Conservation (phyloP, 2,329 filamentous ascomycete genomes). For the Neonectria hederae region DNA sequence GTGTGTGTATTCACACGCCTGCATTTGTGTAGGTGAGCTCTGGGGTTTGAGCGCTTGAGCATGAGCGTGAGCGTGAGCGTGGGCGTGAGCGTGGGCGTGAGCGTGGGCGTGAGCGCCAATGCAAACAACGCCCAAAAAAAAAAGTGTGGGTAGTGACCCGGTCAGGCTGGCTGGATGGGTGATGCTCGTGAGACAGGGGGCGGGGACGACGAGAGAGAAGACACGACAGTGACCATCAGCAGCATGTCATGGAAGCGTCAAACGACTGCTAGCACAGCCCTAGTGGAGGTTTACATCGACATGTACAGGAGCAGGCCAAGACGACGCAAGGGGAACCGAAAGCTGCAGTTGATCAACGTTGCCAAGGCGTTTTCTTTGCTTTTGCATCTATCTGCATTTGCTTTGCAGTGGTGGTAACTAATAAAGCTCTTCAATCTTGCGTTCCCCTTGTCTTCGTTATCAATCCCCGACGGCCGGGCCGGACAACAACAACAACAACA, state of each 20-base stretch:
- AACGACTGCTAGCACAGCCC: background rate
- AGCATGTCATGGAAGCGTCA: background rate
- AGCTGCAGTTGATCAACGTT: background rate
- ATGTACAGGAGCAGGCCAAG: background rate
- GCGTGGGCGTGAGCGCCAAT: background rate
- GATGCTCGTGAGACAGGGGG: background rate
- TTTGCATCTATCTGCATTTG: background rate
- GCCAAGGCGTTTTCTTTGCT: background rate
- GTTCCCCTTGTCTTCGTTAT: background rate
- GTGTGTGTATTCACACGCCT: too few relatives aligned
- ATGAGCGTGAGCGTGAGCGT: background rate
- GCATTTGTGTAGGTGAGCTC: background rate
- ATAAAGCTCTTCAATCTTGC: background rate
- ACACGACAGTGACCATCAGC: background rate
- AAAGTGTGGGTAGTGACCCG: slow-evolving; percentile 4
- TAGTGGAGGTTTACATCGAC: background rate
- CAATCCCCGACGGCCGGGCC: background rate
- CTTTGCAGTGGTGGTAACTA: too few relatives aligned
- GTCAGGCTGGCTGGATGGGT: slow-evolving; percentile 2
- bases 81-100: background rate
- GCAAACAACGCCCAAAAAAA: background rate
- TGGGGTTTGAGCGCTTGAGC: background rate
- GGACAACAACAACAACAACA: background rate
- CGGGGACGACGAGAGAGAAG: background rate
- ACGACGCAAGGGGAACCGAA: background rate